Evolutionary conservation across 1,284 basidiomycete genomes (phyloP), one percentile per base, ranked within the genome.

Genomic region (Caloboletus inedulis): DNA sequence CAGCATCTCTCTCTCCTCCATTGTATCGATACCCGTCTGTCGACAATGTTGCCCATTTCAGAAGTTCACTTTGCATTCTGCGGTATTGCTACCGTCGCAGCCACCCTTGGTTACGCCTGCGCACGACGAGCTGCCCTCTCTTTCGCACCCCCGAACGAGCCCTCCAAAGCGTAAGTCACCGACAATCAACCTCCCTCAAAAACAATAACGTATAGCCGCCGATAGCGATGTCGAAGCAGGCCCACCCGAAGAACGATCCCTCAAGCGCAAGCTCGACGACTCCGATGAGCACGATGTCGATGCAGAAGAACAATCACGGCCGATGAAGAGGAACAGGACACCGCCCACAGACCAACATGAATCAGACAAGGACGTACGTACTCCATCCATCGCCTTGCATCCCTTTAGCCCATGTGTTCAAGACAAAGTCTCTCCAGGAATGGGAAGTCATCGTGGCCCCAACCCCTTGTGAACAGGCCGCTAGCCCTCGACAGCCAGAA

Each of bases 81-180:
- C 48, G 77, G 80, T 55, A 71, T 82, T 54, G 80, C 81, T 18
- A 80, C 79, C 14, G 73, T 81, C 58, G 80, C 80, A 52, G 81
- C 80, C 14, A 79, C 78, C 16, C 74, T 82, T 19, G 78, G 81
- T 47, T 82, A 81, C 55, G 77, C 78, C 3, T 80, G 72, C 56
- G 68, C 75, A 23, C 74, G 78, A 44, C 75, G 72, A 48, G 64
- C 71, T 29, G 66, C 62, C 45, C 53, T 62, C 12, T 53, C 62
- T 35, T 41, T 66, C 18, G 43, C 54, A 39, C 36, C 62, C 35
- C 21, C 56, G 29, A 55, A 49, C 55, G 54, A 58, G 21, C 8
- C 44, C 49, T 58, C 56, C 58, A 60, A 55, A 65, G 59, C 55
- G 66, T 68, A 53, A 68, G 66, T 68, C 60, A 49, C 58, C 58